Evolutionary conservation across 1,284 basidiomycete species (phyloP).

Genomic region (Exobasidium rhododendri): DNA sequence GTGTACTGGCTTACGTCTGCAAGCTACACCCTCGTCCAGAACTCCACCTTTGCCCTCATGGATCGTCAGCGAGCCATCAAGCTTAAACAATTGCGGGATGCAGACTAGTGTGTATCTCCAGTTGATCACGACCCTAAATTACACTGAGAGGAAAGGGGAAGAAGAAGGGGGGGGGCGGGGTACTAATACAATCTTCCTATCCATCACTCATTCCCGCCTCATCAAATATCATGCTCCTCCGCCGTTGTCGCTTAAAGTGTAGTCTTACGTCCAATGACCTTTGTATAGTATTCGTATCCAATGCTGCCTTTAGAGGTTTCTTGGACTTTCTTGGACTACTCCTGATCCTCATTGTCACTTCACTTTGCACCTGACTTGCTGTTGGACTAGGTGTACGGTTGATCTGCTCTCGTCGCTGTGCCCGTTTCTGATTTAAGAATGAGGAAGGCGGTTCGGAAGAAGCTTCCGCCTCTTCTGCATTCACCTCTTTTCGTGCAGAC

Average conservation of each 20-base stretch:
- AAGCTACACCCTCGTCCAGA: slow-evolving; percentile 72
- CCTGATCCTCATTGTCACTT: neutral
- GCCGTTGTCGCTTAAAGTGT: too few relatives aligned
- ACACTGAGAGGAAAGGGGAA: neutral
- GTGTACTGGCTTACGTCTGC: slow-evolving; percentile 83
- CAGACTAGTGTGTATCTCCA: neutral
- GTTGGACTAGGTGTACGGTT: slow-evolving; percentile 1
- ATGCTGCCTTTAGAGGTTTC: neutral
- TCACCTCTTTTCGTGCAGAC: neutral
- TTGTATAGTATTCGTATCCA: too few relatives aligned
- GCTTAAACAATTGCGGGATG: too few relatives aligned
- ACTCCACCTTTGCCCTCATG: slow-evolving; percentile 62
- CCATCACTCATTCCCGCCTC: neutral
- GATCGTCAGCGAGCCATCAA: slow-evolving; percentile 6
- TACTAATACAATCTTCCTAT: neutral
- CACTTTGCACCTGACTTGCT: slow-evolving; percentile 6
- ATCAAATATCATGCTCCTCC: neutral
- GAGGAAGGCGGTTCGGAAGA: slow-evolving; percentile 6
- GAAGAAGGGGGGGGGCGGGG: too few relatives aligned
- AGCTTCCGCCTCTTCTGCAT: slow-evolving; percentile 2
- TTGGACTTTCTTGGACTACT: neutral
- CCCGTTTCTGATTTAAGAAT: neutral
- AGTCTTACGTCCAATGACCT: too few relatives aligned
- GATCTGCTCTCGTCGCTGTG: neutral
- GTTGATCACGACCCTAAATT: neutral